Evolutionary conservation across 768 basidiomycete species (phyloP), one percentile per base, ranked within the genome.

Genomic region (Lactarius trivialis): DNA sequence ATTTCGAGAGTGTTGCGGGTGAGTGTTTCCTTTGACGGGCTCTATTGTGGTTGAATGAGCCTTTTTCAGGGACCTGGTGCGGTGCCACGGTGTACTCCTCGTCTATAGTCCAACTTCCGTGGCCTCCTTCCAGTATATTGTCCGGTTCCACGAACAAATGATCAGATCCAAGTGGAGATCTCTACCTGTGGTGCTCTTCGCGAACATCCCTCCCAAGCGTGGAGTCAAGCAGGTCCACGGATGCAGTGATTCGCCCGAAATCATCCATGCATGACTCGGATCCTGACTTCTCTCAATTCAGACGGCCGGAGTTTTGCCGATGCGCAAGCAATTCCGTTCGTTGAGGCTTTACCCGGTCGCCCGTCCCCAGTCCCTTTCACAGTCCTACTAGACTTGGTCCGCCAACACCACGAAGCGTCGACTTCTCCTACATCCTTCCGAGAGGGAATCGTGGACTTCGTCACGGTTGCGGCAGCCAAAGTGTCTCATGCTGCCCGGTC

Each of bases 1-100:
- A 28, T 64, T 64, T 28, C 45, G 58, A 26, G 63, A 64, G 37
- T 64, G 63, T 41, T 60, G 33, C 24, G 63, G 63, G 63, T 60
- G 51, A 55, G 33, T 15, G 0, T n/a, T 55, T 15, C 12, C 5
- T 30, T 3, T 5, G 12, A 34, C 26, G n/a, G 24, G 14, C 15
- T 26, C 19, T 37, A n/a, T 15, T 21, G 15, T 37, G 24, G 14
- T 9, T 55, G 14, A 64, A 3, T 2, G 15, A 26, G 21, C 7
- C 51, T 39, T 45, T 2, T 51, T 55, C 48, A 59, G 58, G 24
- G 63, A 64, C 48, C n/a, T 64, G 48, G 63, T 53, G 19, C 58
- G 58, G 26, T 55, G 53, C 17, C 58, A 64, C 11, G 63, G 63
- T 6, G 33, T 64, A 19, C 54, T 64, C n/a, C 26, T 64, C 30